Evolutionary conservation across 345 rosid genomes (phyloP).

Genomic region (Arabidopsis arenosa): DNA sequence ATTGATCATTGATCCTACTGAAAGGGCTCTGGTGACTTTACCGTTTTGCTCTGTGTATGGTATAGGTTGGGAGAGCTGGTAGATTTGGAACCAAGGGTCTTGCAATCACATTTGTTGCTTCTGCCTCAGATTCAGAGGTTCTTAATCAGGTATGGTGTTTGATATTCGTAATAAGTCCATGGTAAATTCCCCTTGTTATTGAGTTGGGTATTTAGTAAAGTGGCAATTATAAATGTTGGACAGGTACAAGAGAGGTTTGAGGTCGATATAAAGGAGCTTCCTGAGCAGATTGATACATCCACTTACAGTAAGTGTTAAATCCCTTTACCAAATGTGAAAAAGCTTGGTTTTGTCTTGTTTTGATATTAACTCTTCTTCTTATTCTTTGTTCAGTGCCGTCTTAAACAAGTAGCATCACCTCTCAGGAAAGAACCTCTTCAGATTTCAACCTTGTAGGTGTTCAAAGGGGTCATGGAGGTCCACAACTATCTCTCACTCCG

Average conservation of each 20-base stretch:
- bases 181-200: not conserved
- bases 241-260: constrained; percentile 97
- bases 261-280: constrained; percentile 96
- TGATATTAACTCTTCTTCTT: not conserved
- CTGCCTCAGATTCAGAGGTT: constrained; percentile 86
- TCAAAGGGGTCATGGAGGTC: not conserved
- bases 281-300: constrained; percentile 95
- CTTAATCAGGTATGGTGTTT: constrained; percentile 78
- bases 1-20: not conserved
- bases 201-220: not conserved
- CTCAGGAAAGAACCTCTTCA: not conserved
- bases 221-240: constrained; percentile 14
- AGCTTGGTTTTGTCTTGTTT: not conserved
- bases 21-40: not conserved
- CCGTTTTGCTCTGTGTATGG: not conserved
- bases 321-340: not conserved
- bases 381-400: constrained; percentile 43
- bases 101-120: constrained; percentile 94
- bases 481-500: not conserved
- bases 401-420: not conserved
- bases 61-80: constrained; percentile 97
- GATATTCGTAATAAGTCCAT: not conserved
- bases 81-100: constrained; percentile 99
- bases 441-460: not conserved
- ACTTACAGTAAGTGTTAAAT: constrained; percentile 69